Percentiles rank a stretch among this genome's conserved stretches.
Conservation (phyloP, 2,329 filamentous ascomycete species). For the Fonsecaea erecta region DNA sequence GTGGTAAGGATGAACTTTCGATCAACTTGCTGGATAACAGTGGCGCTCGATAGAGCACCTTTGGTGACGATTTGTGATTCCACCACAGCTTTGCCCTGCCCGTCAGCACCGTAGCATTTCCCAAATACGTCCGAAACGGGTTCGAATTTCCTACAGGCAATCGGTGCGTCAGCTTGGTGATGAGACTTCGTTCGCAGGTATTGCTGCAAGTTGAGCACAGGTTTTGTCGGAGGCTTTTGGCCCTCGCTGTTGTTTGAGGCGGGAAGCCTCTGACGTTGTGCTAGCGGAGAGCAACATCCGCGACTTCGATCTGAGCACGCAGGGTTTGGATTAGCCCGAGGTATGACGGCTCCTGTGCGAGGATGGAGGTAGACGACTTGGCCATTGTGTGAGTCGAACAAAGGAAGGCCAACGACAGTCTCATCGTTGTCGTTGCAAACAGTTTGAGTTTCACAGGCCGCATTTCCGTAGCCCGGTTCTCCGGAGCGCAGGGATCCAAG, state of each 20-base stretch:
- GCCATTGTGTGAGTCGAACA: constrained; percentile 63
- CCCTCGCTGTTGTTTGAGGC: background rate
- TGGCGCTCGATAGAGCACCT: constrained; percentile 61
- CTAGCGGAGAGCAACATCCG: background rate
- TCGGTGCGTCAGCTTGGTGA: background rate
- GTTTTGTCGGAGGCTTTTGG: background rate
- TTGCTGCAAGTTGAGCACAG: background rate
- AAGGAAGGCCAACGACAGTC: constrained; percentile 51
- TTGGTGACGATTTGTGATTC: constrained; percentile 8
- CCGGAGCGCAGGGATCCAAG: background rate
- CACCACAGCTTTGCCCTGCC: background rate
- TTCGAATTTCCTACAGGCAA: background rate
- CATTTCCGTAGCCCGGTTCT: background rate
- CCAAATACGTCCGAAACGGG: background rate
- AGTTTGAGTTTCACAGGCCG: background rate
- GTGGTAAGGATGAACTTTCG: constrained; percentile 76
- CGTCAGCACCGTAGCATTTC: background rate
- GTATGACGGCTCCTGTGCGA: constrained; percentile 42
- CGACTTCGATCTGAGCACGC: background rate
- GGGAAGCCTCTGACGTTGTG: background rate
- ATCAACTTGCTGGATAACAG: constrained; percentile 82
- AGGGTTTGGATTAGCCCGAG: background rate
- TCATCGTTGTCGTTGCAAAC: background rate
- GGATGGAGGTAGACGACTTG: constrained; percentile 54
- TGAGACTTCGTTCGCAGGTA: background rate